A percentile compares a stretch with the other conserved stretches of the same genome.
Conservation (phyloP, 257 asterid species). For the Plantago major region DNA sequence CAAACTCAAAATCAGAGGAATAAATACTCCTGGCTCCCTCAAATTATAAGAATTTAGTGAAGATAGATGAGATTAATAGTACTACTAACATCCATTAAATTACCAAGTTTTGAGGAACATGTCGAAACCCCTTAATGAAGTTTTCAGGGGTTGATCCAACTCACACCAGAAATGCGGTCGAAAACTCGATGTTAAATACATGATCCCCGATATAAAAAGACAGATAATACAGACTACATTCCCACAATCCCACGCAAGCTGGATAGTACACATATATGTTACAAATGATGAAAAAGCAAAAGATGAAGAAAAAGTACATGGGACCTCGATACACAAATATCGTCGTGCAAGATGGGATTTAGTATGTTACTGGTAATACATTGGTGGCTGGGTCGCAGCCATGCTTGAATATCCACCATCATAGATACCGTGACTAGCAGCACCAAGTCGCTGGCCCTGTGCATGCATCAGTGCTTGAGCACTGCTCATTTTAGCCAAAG, state of each 20-base stretch:
- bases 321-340: background rate
- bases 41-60: too few species aligned
- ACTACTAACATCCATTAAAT: too few species aligned
- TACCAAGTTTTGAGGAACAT: background rate
- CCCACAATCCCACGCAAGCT: background rate
- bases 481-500: constrained; percentile 50
- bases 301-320: background rate
- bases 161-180: constrained; percentile 6
- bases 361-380: constrained; percentile 11
- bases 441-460: constrained; percentile 60
- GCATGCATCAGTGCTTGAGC: constrained; percentile 61
- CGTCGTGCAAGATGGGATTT: background rate
- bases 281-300: background rate
- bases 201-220: constrained; percentile 20
- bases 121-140: background rate
- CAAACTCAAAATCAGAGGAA: too few species aligned
- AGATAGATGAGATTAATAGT: too few species aligned
- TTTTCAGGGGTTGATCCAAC: constrained; percentile 4
- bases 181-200: background rate
- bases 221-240: constrained; percentile 22
- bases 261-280: too few species aligned
- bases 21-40: too few species aligned
- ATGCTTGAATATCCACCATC: constrained; percentile 10
- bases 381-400: constrained; percentile 10
- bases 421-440: constrained; percentile 8